Evolutionary conservation across 176 grass and related monocot genomes (phyloP), one percentile per base, ranked within the genome.

Genomic region (Hsuehochloa calcarea): DNA sequence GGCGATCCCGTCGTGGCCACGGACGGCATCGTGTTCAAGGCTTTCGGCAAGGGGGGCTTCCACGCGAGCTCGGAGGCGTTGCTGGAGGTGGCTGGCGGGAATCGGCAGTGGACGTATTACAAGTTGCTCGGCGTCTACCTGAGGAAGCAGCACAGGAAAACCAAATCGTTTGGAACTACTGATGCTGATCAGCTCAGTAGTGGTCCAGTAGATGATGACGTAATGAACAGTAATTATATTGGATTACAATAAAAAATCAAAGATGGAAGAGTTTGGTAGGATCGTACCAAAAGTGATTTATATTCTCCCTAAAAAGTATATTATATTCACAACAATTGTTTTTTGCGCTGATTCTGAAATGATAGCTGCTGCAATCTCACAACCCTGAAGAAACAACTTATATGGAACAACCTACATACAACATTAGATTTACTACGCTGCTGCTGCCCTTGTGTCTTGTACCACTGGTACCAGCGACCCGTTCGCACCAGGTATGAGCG

Each of bases 101-200:
- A 80, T 70, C 82, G 62, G 41, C 86, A 40, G 39, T 92, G 89
- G 87, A 90, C 91, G 66, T 97, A 97, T 68, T 82, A 88, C 44
- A 83, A 88, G 78, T 65, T 93, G 72, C 15, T 97, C n/a, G 73
- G 72, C 26, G 47, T 90, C 2, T 86, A 97, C 81, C 58, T 93
- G 16, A 93, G 79, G 71, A 93, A 88, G 55, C 70, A 77, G 41
- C 85, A 92, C 41, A 90, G 91, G 79, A 92, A 82, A 81, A 92
- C 80, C 94, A 93, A 70, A 75, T 97, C 45, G 93, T 97, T 85
- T 93, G 91, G 91, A 97, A 97, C 70, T 97, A 97, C 82, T 97
- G 82, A 92, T 26, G 6, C 61, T 47, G 14, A 74, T 31, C 26
- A 49, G 49, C n/a, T 81, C 61, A 74, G 3, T 58, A 29, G 13